Evolutionary conservation across 768 basidiomycete genomes (phyloP).

Genomic region (Stropharia rugosoannulata): DNA sequence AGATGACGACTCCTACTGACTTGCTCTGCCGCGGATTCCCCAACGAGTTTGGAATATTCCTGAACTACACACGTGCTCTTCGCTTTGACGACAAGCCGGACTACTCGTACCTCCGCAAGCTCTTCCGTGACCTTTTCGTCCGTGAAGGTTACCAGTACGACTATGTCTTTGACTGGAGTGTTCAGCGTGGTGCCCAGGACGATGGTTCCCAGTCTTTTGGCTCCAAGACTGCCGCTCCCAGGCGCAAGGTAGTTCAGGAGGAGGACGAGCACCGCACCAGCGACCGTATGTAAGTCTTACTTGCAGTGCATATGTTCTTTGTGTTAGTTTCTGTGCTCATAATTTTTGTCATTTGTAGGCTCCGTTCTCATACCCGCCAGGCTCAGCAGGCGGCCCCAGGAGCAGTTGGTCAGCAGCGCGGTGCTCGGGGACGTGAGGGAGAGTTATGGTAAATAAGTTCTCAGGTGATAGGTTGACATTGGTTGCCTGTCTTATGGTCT

Average conservation of each 20-base stretch:
- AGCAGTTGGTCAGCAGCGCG: constrained; percentile 45
- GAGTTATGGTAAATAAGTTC: constrained; percentile 54
- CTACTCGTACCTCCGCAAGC: constrained; percentile 98
- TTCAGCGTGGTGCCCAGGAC: constrained; percentile 73
- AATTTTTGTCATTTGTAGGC: constrained; percentile 42
- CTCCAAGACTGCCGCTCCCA: constrained; percentile 60
- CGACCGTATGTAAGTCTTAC: constrained; percentile 72
- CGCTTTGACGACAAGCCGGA: constrained; percentile 99
- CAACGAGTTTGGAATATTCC: constrained; percentile 98
- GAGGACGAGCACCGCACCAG: constrained; percentile 82
- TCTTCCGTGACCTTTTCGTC: constrained; percentile 97
- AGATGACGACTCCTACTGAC: constrained; percentile 99
- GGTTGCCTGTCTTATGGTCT: constrained; percentile 29
- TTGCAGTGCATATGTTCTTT: constrained; percentile 12
- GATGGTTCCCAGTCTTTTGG: constrained; percentile 59
- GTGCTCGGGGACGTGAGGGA: constrained; percentile 43
- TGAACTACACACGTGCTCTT: constrained; percentile 98
- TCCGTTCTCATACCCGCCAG: constrained; percentile 86
- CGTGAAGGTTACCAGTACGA: constrained; percentile 99
- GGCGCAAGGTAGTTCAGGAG: constrained; percentile 82
- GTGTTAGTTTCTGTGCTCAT: constrained; percentile 17
- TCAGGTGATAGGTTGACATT: constrained; percentile 14
- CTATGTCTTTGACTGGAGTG: constrained; percentile 99
- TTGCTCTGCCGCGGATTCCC: constrained; percentile 99
- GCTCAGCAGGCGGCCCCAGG: constrained; percentile 62